Conservation (phyloP, 2,329 filamentous ascomycete genomes). For the Phyllosticta paracitricarpa region DNA sequence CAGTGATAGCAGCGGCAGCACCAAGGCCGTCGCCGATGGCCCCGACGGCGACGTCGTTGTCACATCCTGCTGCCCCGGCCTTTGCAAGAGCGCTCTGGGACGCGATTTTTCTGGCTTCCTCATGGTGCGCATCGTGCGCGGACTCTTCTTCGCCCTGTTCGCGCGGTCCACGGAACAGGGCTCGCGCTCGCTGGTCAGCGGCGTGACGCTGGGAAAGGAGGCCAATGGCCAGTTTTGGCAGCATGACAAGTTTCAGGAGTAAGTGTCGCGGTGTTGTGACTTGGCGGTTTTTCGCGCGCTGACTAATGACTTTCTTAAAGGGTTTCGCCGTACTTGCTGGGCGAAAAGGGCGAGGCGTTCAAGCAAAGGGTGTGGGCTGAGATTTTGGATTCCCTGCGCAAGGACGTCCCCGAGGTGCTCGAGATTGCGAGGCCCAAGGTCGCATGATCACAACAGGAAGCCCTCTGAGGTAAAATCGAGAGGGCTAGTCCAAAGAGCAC, state of each 20-base stretch:
- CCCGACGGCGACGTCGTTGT: constrained; percentile 10
- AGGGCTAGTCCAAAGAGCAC: background rate
- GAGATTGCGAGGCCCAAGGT: background rate
- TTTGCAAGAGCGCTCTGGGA: constrained; percentile 13
- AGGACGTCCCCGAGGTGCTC: constrained; percentile 18
- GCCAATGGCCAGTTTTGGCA: constrained; percentile 28
- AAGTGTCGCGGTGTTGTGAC: background rate
- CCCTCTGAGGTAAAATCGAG: background rate
- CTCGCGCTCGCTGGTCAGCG: constrained; percentile 30
- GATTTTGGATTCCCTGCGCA: constrained; percentile 22
- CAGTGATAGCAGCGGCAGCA: constrained; percentile 12
- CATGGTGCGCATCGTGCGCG: constrained; percentile 14
- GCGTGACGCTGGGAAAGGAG: constrained; percentile 23
- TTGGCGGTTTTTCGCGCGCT: background rate
- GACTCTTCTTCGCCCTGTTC: constrained; percentile 16
- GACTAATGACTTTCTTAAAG: background rate
- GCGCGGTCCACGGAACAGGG: constrained; percentile 33
- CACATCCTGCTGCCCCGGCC: constrained; percentile 12
- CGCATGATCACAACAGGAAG: background rate
- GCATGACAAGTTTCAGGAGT: constrained; percentile 23
- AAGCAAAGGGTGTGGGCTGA: constrained; percentile 23
- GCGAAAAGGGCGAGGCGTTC: constrained; percentile 23
- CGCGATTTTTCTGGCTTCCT: constrained; percentile 13
- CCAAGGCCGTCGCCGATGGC: background rate
- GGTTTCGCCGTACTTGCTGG: constrained; percentile 18